A percentile compares a stretch with the other conserved stretches of the same genome.
Conservation (phyloP, 2,329 filamentous ascomycete genomes). For the Diaporthe nobilis region DNA sequence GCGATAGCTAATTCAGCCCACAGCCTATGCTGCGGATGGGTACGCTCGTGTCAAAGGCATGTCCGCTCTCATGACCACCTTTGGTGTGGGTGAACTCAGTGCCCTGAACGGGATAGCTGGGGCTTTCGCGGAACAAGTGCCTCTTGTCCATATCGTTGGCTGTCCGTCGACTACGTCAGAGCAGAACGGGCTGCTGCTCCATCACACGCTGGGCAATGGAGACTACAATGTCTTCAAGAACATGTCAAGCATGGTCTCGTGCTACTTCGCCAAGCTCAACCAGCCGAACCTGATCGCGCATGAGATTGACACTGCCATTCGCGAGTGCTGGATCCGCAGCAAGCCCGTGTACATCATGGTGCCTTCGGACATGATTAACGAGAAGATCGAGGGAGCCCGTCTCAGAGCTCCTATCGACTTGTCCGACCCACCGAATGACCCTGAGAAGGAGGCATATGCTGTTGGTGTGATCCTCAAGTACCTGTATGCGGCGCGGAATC, state of each 20-base stretch:
- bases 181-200: slow-evolving; percentile 64
- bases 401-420: slow-evolving; percentile 81
- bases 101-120: slow-evolving; percentile 81
- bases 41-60: slow-evolving; percentile 82
- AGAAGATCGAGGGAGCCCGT: slow-evolving; percentile 81
- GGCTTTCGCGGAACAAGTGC: slow-evolving; percentile 80
- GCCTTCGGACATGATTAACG: slow-evolving; percentile 83
- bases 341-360: slow-evolving; percentile 88
- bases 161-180: slow-evolving; percentile 65
- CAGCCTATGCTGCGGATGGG: slow-evolving; percentile 84
- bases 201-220: slow-evolving; percentile 82
- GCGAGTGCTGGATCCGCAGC: slow-evolving; percentile 80
- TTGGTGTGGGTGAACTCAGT: slow-evolving; percentile 82
- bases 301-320: slow-evolving; percentile 83
- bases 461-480: slow-evolving; percentile 83
- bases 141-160: slow-evolving; percentile 78
- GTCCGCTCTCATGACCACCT: slow-evolving; percentile 79
- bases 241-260: slow-evolving; percentile 82
- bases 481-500: slow-evolving; percentile 79
- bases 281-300: slow-evolving; percentile 78
- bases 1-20: slow-evolving; percentile 40
- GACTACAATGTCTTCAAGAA: slow-evolving; percentile 87
- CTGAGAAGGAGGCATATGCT: slow-evolving; percentile 84
- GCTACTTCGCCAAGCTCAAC: slow-evolving; percentile 78
- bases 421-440: slow-evolving; percentile 73